These are phyloP conservation scores for Aspergillus sp. DNA, from an alignment of 2,329 filamentous ascomycete species.

Conservation along the genomic window DNA sequence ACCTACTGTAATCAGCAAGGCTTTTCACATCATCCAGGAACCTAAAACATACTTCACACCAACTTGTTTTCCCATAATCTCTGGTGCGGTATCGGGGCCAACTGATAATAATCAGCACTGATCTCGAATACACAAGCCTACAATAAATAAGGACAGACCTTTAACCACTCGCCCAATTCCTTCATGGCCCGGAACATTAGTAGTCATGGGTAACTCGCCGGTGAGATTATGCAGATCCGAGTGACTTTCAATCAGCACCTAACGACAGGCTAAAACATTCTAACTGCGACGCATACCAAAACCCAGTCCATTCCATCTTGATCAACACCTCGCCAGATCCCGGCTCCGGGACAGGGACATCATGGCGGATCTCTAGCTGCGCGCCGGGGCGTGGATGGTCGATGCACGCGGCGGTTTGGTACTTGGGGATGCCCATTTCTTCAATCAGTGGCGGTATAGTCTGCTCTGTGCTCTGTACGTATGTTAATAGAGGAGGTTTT, in stretches of 20 bases:
- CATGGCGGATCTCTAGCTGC: conserved; percentile 29
- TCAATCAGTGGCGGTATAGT: background rate
- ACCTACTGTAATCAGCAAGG: conserved; percentile 7
- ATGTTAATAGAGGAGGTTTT: no score
- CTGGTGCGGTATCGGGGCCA: background rate
- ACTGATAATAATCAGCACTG: background rate
- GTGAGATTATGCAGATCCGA: conserved; percentile 34
- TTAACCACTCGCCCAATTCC: conserved; percentile 31
- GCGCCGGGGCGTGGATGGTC: conserved; percentile 28
- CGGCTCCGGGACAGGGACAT: conserved; percentile 27
- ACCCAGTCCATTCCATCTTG: conserved; percentile 35
- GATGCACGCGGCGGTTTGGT: conserved; percentile 15
- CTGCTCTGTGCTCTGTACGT: no score
- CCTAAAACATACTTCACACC: background rate
- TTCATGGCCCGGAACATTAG: conserved; percentile 34
- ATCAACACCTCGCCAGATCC: conserved; percentile 30
- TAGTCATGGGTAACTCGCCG: conserved; percentile 26
- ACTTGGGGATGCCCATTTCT: background rate
- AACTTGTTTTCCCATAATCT: background rate
- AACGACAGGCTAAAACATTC: background rate
- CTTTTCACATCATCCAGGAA: background rate
- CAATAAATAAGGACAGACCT: background rate
- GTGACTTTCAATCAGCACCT: conserved; percentile 15
- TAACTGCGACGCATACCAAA: conserved; percentile 20
- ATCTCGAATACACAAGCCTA: background rate